Percentiles rank a stretch among this genome's conserved stretches.
Conservation (phyloP, 805 yeast genomes). For the Teunomyces lycoperdinae region DNA sequence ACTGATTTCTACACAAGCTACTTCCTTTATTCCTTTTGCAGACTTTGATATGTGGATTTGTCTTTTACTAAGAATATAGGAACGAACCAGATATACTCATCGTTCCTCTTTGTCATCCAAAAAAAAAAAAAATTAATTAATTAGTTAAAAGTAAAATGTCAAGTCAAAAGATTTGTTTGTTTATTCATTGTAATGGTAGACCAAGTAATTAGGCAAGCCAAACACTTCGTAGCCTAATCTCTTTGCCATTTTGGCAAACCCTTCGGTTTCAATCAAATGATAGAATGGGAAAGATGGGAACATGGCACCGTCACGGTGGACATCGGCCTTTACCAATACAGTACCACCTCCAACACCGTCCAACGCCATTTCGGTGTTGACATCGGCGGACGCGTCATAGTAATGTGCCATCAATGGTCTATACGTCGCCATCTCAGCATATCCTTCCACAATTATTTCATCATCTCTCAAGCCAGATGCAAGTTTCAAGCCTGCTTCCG, state of each 20-base stretch:
- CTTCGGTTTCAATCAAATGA: conserved; percentile 95
- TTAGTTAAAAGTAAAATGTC: too few species aligned
- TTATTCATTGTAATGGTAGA: conserved; percentile 84
- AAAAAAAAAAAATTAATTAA: background rate
- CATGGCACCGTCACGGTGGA: conserved; percentile 99
- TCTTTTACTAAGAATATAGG: background rate
- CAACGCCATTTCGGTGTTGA: conserved; percentile 68
- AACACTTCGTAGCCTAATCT: conserved; percentile 85
- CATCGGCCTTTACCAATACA: conserved; percentile 92
- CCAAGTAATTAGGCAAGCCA: conserved; percentile 93
- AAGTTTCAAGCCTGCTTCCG: conserved; percentile 72
- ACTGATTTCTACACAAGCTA: background rate
- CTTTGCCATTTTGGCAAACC: conserved; percentile 97
- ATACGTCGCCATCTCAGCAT: conserved; percentile 88
- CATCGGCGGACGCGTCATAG: conserved; percentile 64
- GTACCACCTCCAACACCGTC: conserved; percentile 99
- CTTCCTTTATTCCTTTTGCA: too few species aligned
- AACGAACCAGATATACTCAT: background rate
- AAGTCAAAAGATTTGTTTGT: too few species aligned
- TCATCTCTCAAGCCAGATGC: conserved; percentile 77
- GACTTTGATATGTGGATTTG: background rate
- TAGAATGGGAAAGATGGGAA: conserved; percentile 98
- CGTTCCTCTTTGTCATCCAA: too few species aligned
- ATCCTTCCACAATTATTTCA: conserved; percentile 93
- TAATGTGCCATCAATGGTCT: conserved; percentile 92